Evolutionary conservation across 768 basidiomycete species (phyloP).

Genomic region (Lactarius hatsudake): DNA sequence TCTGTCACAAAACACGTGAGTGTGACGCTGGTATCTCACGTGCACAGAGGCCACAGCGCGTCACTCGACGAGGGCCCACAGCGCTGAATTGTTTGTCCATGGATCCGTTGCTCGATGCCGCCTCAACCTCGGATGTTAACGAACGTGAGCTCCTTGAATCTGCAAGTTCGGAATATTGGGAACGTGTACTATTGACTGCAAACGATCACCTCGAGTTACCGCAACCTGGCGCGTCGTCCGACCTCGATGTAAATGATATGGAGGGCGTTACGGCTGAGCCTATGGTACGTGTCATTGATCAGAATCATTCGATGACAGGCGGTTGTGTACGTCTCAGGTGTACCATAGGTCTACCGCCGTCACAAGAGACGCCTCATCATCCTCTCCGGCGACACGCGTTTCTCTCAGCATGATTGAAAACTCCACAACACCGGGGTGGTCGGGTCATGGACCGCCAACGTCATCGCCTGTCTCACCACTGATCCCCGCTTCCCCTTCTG

Average conservation of each 20-base stretch:
- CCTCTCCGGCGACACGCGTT: neutral
- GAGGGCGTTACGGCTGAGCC: neutral
- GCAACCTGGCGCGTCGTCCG: neutral
- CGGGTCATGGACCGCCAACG: neutral
- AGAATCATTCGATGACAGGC: neutral
- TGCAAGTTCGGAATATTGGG: constrained; percentile 17
- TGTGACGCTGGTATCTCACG: neutral
- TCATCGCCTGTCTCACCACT: constrained; percentile 6
- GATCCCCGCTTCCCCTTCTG: neutral
- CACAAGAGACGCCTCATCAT: neutral
- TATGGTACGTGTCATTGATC: constrained; percentile 1
- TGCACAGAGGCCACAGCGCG: neutral
- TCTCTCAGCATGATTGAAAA: neutral
- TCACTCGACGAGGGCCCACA: neutral
- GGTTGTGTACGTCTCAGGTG: constrained; percentile 10
- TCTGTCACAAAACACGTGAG: too few species aligned
- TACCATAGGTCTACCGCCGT: neutral
- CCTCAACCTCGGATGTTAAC: constrained; percentile 21
- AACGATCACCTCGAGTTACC: neutral
- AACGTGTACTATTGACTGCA: constrained; percentile 3
- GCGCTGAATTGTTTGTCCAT: neutral
- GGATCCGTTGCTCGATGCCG: constrained; percentile 6
- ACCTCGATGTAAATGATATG: constrained; percentile 8
- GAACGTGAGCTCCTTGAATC: constrained; percentile 26
- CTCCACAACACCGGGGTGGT: neutral